These are phyloP conservation scores for Dendrocalamus sinicus DNA, from an alignment of 176 grass and related monocot species.

Conservation along the genomic window DNA sequence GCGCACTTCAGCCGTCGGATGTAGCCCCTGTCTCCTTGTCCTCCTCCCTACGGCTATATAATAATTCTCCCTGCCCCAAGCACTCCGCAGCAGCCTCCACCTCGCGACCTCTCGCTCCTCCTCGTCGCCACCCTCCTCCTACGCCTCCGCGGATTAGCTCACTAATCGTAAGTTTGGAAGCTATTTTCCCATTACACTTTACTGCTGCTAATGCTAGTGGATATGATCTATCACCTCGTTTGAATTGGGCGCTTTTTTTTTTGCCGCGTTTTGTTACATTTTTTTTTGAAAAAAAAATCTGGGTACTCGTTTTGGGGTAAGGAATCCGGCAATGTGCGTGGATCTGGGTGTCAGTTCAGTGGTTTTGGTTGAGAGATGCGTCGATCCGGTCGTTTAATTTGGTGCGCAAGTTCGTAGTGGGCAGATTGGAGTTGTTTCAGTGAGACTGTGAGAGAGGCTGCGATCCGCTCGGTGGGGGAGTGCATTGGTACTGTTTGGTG, in stretches of 20 bases:
- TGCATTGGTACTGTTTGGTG: not conserved
- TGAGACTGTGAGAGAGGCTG: not conserved
- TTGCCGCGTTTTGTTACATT: not conserved
- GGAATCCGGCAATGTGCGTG: not conserved
- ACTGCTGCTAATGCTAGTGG: not conserved
- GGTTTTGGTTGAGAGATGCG: not conserved
- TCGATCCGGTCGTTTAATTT: not conserved
- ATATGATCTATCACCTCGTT: not conserved
- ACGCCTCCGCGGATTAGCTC: not conserved
- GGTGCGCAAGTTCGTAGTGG: not conserved
- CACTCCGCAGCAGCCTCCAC: not conserved
- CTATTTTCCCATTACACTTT: too few relatives aligned
- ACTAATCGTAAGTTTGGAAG: not conserved
- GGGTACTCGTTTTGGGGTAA: not conserved
- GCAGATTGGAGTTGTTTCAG: constrained; percentile 3
- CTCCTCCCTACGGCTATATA: constrained; percentile 27
- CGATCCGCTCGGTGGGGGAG: not conserved
- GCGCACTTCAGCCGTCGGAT: not conserved
- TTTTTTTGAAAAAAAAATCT: not conserved
- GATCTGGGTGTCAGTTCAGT: not conserved
- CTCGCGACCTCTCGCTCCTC: not conserved
- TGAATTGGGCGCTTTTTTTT: not conserved
- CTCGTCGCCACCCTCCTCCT: constrained; percentile 14
- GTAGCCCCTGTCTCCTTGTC: not conserved
- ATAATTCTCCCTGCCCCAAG: not conserved